Conservation (phyloP, 2,329 filamentous ascomycete genomes). For the Stachybotrys echinatus region DNA sequence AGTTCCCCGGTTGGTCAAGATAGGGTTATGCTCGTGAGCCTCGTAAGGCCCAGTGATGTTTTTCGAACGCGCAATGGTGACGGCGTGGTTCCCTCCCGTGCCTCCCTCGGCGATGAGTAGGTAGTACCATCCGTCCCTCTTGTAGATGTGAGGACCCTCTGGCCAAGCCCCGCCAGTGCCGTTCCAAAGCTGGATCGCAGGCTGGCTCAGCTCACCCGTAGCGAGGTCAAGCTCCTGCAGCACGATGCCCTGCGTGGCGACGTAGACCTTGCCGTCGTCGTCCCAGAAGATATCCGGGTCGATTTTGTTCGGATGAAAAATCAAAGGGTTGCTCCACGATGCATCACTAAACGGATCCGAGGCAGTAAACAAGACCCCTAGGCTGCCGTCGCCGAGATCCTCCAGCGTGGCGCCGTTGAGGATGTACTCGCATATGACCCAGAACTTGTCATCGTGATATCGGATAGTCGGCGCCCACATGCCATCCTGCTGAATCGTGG, state of each 20-base stretch:
- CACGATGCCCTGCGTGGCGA: slow-evolving; percentile 26
- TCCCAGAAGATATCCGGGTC: slow-evolving; percentile 48
- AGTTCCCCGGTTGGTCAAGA: slow-evolving; percentile 39
- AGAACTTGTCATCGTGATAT: slow-evolving; percentile 17
- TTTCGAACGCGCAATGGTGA: slow-evolving; percentile 39
- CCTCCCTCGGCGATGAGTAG: slow-evolving; percentile 48
- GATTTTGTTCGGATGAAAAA: slow-evolving; percentile 11
- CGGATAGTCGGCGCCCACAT: slow-evolving; percentile 36
- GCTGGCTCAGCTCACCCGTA: slow-evolving; percentile 32
- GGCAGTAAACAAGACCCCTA: slow-evolving; percentile 9
- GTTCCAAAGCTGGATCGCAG: slow-evolving; percentile 37
- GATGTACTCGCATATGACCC: slow-evolving; percentile 9
- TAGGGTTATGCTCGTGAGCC: slow-evolving; percentile 34
- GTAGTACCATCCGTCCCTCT: slow-evolving; percentile 46
- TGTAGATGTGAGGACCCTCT: slow-evolving; percentile 50
- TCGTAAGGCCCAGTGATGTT: slow-evolving; percentile 39
- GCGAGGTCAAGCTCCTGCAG: slow-evolving; percentile 27
- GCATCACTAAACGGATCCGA: slow-evolving; percentile 10
- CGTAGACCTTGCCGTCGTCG: slow-evolving; percentile 44
- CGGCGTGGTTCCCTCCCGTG: slow-evolving; percentile 42
- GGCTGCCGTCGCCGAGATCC: slow-evolving; percentile 5
- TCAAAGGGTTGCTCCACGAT: slow-evolving; percentile 12
- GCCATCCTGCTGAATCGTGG: slow-evolving; percentile 9
- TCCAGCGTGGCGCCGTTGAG: background rate
- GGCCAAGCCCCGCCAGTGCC: slow-evolving; percentile 35